Evolutionary conservation across 306 rosid species (phyloP).

Genomic region (Hylodesmum podocarpum): DNA sequence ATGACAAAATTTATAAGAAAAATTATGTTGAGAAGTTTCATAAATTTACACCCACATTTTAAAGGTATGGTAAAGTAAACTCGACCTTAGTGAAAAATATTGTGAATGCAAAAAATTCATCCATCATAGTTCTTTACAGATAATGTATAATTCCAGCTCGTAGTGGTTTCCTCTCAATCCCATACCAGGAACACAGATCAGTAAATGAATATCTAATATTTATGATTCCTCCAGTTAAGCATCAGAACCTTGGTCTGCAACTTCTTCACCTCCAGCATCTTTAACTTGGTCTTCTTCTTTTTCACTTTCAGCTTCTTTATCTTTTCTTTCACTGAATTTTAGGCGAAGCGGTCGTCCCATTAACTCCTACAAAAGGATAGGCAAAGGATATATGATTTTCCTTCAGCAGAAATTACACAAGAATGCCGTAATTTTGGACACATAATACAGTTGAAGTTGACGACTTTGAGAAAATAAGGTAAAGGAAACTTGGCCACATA

Average conservation of each 20-base stretch:
- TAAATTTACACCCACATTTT: slow-evolving; percentile 9
- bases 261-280: slow-evolving; percentile 47
- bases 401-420: not conserved
- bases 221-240: slow-evolving; percentile 37
- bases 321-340: slow-evolving; percentile 63
- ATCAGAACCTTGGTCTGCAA: slow-evolving; percentile 32
- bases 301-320: slow-evolving; percentile 44
- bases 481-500: not conserved
- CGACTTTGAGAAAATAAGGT: not conserved
- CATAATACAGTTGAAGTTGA: not conserved
- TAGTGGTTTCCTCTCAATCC: slow-evolving; percentile 24
- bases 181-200: slow-evolving; percentile 24
- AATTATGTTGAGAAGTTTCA: not conserved
- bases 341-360: slow-evolving; percentile 77
- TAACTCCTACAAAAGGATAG: slow-evolving; percentile 56
- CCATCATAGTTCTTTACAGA: slow-evolving; percentile 27
- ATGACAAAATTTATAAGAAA: not conserved
- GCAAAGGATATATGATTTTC: slow-evolving; percentile 1
- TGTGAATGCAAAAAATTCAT: slow-evolving; percentile 29
- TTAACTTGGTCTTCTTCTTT: slow-evolving; percentile 41
- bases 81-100: slow-evolving; percentile 5
- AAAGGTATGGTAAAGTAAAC: slow-evolving; percentile 11
- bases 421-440: not conserved
- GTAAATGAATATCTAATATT: slow-evolving; percentile 23
- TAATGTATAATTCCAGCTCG: slow-evolving; percentile 41